Percentiles rank a stretch among this genome's conserved stretches.
Evolutionary conservation across 148 eudicot genomes (phyloP).

Genomic region (Silene conica): DNA sequence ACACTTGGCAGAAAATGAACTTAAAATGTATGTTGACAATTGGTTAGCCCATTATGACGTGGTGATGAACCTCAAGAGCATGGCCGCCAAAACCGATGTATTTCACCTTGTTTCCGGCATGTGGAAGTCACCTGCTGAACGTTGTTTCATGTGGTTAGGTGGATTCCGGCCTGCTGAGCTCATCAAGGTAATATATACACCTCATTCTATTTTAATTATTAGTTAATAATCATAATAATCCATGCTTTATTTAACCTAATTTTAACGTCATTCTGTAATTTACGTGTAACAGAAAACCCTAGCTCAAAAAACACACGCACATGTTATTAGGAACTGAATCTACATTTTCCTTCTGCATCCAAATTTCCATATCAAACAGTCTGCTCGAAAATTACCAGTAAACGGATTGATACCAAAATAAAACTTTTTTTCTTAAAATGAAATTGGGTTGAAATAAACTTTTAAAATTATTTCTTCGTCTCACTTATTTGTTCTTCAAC

Average conservation of each 20-base stretch:
- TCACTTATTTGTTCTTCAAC: too few species aligned
- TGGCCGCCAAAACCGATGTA: conserved; percentile 65
- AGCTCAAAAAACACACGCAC: neutral
- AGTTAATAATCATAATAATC: too few species aligned
- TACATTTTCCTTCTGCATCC: neutral
- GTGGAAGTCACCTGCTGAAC: conserved; percentile 96
- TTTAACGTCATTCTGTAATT: neutral
- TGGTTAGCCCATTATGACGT: conserved; percentile 74
- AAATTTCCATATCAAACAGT: neutral
- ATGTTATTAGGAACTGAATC: neutral
- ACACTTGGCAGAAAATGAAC: conserved; percentile 77
- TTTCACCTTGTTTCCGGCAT: conserved; percentile 86
- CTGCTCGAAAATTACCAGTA: neutral
- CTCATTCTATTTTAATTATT: neutral
- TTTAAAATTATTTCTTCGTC: too few species aligned
- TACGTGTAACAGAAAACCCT: conserved; percentile 7
- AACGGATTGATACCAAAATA: too few species aligned
- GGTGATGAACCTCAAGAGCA: conserved; percentile 63
- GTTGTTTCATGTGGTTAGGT: conserved; percentile 98
- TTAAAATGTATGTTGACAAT: conserved; percentile 67
- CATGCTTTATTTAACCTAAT: neutral
- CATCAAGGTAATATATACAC: conserved; percentile 59
- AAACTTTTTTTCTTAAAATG: too few species aligned
- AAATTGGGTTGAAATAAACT: too few species aligned
- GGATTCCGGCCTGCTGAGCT: conserved; percentile 91